A percentile compares a stretch with the other conserved stretches of the same genome.
These are phyloP conservation scores for Evansstolkia leycettana DNA, from an alignment of 495 filamentous ascomycete genomes.

Conservation along the genomic window DNA sequence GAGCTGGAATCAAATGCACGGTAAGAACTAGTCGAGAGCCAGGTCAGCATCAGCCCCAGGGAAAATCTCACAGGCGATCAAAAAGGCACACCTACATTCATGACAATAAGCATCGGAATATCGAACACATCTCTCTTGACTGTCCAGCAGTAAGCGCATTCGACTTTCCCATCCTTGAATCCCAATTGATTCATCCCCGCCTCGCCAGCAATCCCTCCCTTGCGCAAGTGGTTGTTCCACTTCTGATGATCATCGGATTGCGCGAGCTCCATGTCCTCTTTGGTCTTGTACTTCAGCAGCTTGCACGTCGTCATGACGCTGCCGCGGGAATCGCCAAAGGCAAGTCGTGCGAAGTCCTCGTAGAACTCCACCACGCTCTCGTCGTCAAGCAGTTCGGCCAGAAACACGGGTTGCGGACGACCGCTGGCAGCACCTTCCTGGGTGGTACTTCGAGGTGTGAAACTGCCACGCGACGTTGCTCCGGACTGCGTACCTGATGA, in stretches of 20 bases:
- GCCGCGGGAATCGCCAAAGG: constrained; percentile 79
- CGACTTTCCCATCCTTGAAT: constrained; percentile 79
- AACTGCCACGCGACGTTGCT: constrained; percentile 29
- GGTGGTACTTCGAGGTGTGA: constrained; percentile 35
- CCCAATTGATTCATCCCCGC: constrained; percentile 62
- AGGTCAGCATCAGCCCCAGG: neutral
- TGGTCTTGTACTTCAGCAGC: constrained; percentile 79
- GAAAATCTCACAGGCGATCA: neutral
- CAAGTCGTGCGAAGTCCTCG: constrained; percentile 84
- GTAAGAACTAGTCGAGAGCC: constrained; percentile 24
- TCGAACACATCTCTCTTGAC: constrained; percentile 96
- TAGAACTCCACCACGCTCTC: constrained; percentile 90
- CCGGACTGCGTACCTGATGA: constrained; percentile 15
- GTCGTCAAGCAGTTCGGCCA: constrained; percentile 87
- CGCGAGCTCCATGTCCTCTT: constrained; percentile 42
- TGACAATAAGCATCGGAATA: constrained; percentile 95
- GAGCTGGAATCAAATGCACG: constrained; percentile 28
- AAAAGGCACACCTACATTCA: constrained; percentile 67
- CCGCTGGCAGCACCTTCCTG: constrained; percentile 12
- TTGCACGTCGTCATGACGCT: constrained; percentile 74
- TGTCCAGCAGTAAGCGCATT: constrained; percentile 92
- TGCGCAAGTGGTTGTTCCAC: constrained; percentile 33
- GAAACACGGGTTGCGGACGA: constrained; percentile 63
- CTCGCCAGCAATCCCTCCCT: constrained; percentile 57
- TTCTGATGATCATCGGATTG: constrained; percentile 31